phyloP scores from a whole-genome alignment of 148 eudicot species.

The Rheum nobile region DNA sequence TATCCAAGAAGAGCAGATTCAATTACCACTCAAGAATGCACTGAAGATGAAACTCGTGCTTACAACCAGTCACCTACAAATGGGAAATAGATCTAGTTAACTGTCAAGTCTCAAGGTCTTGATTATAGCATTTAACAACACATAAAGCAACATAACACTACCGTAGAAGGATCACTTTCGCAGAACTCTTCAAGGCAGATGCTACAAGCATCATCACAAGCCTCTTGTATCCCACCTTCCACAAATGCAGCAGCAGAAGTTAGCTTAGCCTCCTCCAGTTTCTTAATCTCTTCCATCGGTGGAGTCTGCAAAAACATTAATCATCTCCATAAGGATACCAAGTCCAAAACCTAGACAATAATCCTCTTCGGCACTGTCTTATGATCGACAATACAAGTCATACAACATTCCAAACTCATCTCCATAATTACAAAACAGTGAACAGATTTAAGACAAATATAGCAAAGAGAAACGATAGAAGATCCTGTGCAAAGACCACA shows the following conservation, averaged over 20 bases:
- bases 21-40: conserved; percentile 12
- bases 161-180: conserved; percentile 72
- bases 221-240: conserved; percentile 80
- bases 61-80: conserved; percentile 9
- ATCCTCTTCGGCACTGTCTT: neutral
- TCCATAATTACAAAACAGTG: neutral
- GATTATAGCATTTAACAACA: neutral
- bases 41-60: conserved; percentile 11
- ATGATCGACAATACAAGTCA: neutral
- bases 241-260: conserved; percentile 79
- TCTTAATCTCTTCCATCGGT: conserved; percentile 36
- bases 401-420: neutral
- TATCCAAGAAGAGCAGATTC: neutral
- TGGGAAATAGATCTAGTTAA: neutral
- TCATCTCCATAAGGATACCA: neutral
- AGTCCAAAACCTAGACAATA: neutral
- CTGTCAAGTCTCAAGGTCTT: neutral
- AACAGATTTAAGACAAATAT: neutral
- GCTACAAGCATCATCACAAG: conserved; percentile 81
- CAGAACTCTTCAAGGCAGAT: conserved; percentile 67
- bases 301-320: conserved; percentile 12
- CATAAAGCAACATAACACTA: conserved; percentile 9
- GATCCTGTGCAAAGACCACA: neutral
- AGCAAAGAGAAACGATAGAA: neutral
- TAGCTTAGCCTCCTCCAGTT: conserved; percentile 45